Evolutionary conservation across 192 early-diverging fungal species (phyloP).

Genomic region (Coemansia sp.): DNA sequence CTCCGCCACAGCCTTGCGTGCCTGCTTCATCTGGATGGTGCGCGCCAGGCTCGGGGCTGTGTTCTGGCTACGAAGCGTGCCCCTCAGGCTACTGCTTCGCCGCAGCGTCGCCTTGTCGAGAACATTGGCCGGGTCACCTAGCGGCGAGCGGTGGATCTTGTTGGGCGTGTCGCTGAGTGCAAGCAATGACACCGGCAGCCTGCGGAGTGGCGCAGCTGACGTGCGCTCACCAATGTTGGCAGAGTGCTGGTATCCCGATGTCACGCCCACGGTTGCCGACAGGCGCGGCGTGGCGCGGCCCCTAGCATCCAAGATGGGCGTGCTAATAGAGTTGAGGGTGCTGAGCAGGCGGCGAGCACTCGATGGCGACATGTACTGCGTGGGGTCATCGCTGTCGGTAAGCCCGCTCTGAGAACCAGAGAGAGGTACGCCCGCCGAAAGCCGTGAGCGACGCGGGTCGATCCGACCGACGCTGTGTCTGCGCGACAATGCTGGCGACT

Average conservation of each 20-base stretch:
- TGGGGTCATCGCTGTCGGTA: slow-evolving; percentile 2
- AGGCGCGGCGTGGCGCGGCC: slow-evolving; percentile 16
- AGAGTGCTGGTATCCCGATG: neutral
- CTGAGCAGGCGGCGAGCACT: slow-evolving; percentile 53
- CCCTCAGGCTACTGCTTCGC: slow-evolving; percentile 36
- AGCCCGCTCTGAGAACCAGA: neutral
- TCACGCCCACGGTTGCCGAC: neutral
- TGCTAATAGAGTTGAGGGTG: slow-evolving; percentile 42
- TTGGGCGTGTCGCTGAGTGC: slow-evolving; percentile 37
- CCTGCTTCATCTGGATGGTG: slow-evolving; percentile 57
- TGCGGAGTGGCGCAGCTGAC: slow-evolving; percentile 40
- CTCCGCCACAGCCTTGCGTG: slow-evolving; percentile 53
- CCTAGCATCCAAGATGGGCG: slow-evolving; percentile 49
- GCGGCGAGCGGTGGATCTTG: slow-evolving; percentile 22
- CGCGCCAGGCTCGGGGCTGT: slow-evolving; percentile 52
- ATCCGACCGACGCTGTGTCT: slow-evolving; percentile 41
- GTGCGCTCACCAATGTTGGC: slow-evolving; percentile 12
- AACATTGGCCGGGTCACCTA: slow-evolving; percentile 15
- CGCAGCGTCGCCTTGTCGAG: slow-evolving; percentile 28
- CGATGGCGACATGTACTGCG: slow-evolving; percentile 34
- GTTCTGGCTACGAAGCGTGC: slow-evolving; percentile 26
- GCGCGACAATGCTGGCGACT: slow-evolving; percentile 36
- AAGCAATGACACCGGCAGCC: slow-evolving; percentile 48
- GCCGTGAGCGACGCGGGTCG: slow-evolving; percentile 18
- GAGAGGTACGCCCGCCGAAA: slow-evolving; percentile 4